Base-by-base conservation (phyloP, 139 green algal genomes). In the Chlamydomonas asymmetrica region DNA sequence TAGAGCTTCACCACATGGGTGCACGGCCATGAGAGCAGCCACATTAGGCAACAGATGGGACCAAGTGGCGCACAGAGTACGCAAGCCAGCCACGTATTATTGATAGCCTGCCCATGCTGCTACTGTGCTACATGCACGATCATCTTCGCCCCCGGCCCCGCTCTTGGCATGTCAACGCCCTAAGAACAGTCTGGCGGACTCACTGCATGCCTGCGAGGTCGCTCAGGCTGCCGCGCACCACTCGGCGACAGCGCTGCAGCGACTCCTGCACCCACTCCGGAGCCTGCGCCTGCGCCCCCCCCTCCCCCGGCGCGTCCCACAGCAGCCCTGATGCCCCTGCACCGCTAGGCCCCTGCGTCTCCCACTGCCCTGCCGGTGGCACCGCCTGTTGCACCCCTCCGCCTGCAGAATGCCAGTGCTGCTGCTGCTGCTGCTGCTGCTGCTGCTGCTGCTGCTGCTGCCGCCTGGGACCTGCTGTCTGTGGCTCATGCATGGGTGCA, bases 171-270 rank as follows among this genome's bases (percentile, higher is more conserved):
- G 5, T 25, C 52, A 66, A 23, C 6, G 54, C 13, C 54, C 29
- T 22, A 62, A 23, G 67, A 27, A 37, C 34, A n/a, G 1, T 31
- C 49, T 20, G 49, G 1, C 1, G 13, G 2, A 80, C 69, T 60
- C 48, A 84, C 62, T 59, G 72, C 3, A 88, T 71, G 0, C 84
- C 84, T 0, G 84, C 75, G 29, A 89, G 78, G 34, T 88, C 84
- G 45, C 88, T 82, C 48, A 89, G 50, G 32, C 54, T 68, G 34
- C 78, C 80, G 25, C 63, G 43, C 27, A 83, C 70, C 8, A 50
- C 35, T 0, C 82, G 41, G 22, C 77, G 37, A 49, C 81, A 89
- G 45, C 57, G 34, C 59, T 60, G 67, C 45, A 80, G 63, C 34
- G 81, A 52, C 31, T 71, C 74, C 50, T 69, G 54, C 10, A 60